Base-by-base conservation (phyloP, 148 eudicot species). In the Silene uniflora region DNA sequence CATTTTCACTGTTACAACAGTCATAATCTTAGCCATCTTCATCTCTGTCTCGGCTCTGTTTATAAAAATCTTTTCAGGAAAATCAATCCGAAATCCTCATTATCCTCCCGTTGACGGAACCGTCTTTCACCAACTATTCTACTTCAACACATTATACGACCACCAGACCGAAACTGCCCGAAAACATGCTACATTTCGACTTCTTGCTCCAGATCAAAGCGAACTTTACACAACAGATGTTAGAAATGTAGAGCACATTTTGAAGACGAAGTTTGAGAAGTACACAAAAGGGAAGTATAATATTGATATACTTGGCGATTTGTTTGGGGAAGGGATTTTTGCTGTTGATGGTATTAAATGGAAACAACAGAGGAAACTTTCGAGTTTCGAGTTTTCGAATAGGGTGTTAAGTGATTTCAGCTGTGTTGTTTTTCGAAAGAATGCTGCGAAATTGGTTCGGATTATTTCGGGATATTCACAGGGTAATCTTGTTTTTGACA, bases 281-380 rank as follows among this genome's bases (percentile, higher is more conserved):
- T 93, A 93, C 67, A 73, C 75, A 0, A 93, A 90, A 80, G 92
- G 96, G 0, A 19, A 74, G 59, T 72, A 81, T 21, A 81, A 79
- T 24, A 71, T 66, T 39, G 89, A 83, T 10, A 80, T 84, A 10
- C 44, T 81, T 8, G 62, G 49, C 2, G 98, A 89, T 77, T 55
- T 93, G 84, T 86, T 93, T 82, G 98, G 98, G 12, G 68, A 86
- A 13, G 98, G 98, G 55, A 93, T 93, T 21, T 93, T 93, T 56
- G 81, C 80, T 8, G 90, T 85, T 18, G 88, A 93, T 76, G 96
- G 96, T 0, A 85, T 79, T 1, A 86, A 74, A 68, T 91, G 98
- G 92, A 68, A 73, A 79, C 86, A 86, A 42, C 94, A 92, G 76
- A 88, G 88, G 83, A 91, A 91, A 76, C 86, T 89, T 13, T 86